phyloP scores from a whole-genome alignment of 768 basidiomycete genomes.

The Baorangia bicolor region DNA sequence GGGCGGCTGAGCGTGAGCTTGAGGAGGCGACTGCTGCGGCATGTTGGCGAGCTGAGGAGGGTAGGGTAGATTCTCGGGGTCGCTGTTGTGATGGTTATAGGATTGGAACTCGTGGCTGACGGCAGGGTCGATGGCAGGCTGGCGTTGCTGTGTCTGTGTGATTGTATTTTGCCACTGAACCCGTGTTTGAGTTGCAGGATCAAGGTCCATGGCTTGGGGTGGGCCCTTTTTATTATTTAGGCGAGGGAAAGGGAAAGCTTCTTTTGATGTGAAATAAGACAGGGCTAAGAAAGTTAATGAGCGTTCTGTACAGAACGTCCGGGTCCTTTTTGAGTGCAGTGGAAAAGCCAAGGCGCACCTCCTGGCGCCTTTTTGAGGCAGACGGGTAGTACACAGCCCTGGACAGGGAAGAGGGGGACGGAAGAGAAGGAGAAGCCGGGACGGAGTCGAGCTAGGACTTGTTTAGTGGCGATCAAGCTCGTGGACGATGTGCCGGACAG shows the following conservation, averaged over 20 bases:
- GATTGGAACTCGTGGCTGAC: constrained; percentile 34
- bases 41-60: constrained; percentile 31
- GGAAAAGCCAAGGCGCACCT: constrained; percentile 11
- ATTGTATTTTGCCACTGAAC: constrained; percentile 34
- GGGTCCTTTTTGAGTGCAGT: constrained; percentile 14
- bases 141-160: constrained; percentile 34
- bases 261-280: constrained; percentile 33
- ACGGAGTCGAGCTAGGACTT: not conserved
- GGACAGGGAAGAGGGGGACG: not conserved
- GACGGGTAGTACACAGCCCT: constrained; percentile 18
- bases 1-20: constrained; percentile 37
- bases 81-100: constrained; percentile 30
- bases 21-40: constrained; percentile 28
- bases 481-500: constrained; percentile 3
- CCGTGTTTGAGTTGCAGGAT: constrained; percentile 35
- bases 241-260: constrained; percentile 36
- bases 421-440: constrained; percentile 12
- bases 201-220: constrained; percentile 34
- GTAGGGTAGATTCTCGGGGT: constrained; percentile 25
- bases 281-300: constrained; percentile 25
- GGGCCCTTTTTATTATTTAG: constrained; percentile 37
- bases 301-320: constrained; percentile 31
- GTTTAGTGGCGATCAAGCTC: constrained; percentile 3
- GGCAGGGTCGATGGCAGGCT: constrained; percentile 35
- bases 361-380: constrained; percentile 19